A percentile compares a stretch with the other conserved stretches of the same genome.
Conservation (phyloP, 768 basidiomycete species). For the Lactarius akahatsu region DNA sequence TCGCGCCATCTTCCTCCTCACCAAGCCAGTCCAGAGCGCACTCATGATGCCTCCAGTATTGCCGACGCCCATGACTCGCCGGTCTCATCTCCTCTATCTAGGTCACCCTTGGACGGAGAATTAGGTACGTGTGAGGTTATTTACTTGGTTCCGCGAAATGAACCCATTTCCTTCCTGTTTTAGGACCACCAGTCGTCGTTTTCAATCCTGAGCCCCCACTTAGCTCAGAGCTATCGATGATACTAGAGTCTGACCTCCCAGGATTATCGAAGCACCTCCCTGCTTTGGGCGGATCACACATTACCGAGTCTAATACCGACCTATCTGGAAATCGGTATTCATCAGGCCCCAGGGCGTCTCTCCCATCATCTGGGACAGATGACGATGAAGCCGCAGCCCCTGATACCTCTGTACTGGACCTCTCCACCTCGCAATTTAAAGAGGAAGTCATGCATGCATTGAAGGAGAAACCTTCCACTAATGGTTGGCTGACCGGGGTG, state of each 20-base stretch:
- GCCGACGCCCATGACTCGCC: constrained; percentile 6
- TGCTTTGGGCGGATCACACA: constrained; percentile 32
- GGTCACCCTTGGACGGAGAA: constrained; percentile 4
- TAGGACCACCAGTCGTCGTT: constrained; percentile 25
- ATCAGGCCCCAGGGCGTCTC: constrained; percentile 4
- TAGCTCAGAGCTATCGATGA: constrained; percentile 65
- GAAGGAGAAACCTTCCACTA: too few relatives aligned
- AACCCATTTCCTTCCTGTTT: constrained; percentile 4
- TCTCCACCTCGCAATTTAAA: too few relatives aligned
- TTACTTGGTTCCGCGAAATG: not conserved
- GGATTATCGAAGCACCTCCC: constrained; percentile 58
- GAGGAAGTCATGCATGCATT: too few relatives aligned
- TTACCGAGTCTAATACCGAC: too few relatives aligned
- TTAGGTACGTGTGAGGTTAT: constrained; percentile 16
- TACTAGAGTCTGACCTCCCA: constrained; percentile 74
- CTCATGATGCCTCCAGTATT: not conserved
- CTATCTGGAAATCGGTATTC: constrained; percentile 17
- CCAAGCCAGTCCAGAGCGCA: not conserved
- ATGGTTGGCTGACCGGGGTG: too few relatives aligned
- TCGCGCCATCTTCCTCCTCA: constrained; percentile 12
- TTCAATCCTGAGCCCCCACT: constrained; percentile 26
- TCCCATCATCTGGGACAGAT: constrained; percentile 4
- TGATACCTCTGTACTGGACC: constrained; percentile 13
- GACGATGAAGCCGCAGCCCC: constrained; percentile 6
- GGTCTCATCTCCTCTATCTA: constrained; percentile 7